Evolutionary conservation across 1,284 basidiomycete genomes (phyloP).

Genomic region (Heterobasidion occidentale): DNA sequence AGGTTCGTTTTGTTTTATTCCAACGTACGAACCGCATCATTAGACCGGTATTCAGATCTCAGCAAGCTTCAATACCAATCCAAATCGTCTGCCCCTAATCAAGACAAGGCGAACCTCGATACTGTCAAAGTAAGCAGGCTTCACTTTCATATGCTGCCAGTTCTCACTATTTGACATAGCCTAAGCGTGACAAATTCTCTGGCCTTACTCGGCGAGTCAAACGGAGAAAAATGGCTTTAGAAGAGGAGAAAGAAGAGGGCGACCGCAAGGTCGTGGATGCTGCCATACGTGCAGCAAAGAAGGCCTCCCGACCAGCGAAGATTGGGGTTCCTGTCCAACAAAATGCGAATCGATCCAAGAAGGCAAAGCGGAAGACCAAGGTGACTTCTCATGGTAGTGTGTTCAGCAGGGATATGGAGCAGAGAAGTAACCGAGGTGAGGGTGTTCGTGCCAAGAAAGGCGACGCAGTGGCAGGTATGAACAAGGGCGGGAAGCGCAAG

Average conservation of each 20-base stretch:
- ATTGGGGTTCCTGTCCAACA: slow-evolving; percentile 32
- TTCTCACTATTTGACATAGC: slow-evolving; percentile 30
- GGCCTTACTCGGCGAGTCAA: slow-evolving; percentile 82
- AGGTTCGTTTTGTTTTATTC: slow-evolving; percentile 36
- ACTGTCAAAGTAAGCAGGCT: slow-evolving; percentile 26
- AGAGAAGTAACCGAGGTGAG: slow-evolving; percentile 19
- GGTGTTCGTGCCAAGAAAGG: slow-evolving; percentile 30
- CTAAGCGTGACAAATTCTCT: slow-evolving; percentile 75
- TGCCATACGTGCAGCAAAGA: slow-evolving; percentile 83
- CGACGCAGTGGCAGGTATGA: slow-evolving; percentile 36
- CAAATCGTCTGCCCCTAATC: slow-evolving; percentile 28
- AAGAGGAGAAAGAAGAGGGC: slow-evolving; percentile 64
- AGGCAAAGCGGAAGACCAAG: slow-evolving; percentile 10
- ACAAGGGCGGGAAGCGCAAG: slow-evolving; percentile 28
- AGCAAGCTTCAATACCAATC: slow-evolving; percentile 71
- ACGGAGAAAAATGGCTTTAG: slow-evolving; percentile 77
- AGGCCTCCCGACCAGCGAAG: slow-evolving; percentile 52
- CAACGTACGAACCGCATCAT: not conserved
- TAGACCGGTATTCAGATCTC: slow-evolving; percentile 34
- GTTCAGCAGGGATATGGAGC: slow-evolving; percentile 27
- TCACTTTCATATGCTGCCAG: slow-evolving; percentile 10
- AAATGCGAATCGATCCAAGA: slow-evolving; percentile 13
- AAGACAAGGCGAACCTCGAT: slow-evolving; percentile 21
- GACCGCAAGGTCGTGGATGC: slow-evolving; percentile 53
- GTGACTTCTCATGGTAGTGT: slow-evolving; percentile 12